Evolutionary conservation across 208 protist genomes (phyloP).

Genomic region (Lotmaria passim): DNA sequence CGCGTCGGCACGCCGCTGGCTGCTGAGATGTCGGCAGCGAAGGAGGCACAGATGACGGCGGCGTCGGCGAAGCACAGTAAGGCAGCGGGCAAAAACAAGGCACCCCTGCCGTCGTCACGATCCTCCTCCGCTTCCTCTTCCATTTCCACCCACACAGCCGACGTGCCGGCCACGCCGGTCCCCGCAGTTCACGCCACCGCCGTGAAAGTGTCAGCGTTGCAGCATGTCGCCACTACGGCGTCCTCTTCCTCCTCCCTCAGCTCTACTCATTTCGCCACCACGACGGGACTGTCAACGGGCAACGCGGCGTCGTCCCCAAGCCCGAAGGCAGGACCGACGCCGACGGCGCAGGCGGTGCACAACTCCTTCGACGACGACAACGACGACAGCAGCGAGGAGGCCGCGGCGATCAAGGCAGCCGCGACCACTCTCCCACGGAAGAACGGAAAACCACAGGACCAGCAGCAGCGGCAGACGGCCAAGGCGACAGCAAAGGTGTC

Average conservation of each 20-base stretch:
- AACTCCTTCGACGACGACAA: constrained; percentile 42
- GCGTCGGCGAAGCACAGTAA: background rate
- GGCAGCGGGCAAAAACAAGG: background rate
- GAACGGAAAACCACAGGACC: too few species aligned
- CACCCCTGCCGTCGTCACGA: background rate
- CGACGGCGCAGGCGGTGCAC: background rate
- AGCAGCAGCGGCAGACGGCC: background rate
- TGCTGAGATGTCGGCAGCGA: background rate
- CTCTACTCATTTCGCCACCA: background rate
- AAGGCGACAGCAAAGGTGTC: background rate
- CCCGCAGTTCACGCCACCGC: background rate
- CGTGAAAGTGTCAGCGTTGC: background rate
- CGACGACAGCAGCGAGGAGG: background rate
- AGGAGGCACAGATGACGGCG: background rate
- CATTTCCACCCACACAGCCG: background rate
- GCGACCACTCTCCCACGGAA: too few species aligned
- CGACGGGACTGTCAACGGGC: constrained; percentile 1
- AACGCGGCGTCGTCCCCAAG: background rate
- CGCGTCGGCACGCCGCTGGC: background rate
- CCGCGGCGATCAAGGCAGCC: background rate
- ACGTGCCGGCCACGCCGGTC: background rate
- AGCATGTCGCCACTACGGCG: constrained; percentile 1
- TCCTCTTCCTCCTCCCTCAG: constrained; percentile 7
- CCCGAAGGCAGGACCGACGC: background rate
- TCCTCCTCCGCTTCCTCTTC: background rate